phyloP scores from a whole-genome alignment of 1,139 yeast species.

The Taphrina deformans region DNA sequence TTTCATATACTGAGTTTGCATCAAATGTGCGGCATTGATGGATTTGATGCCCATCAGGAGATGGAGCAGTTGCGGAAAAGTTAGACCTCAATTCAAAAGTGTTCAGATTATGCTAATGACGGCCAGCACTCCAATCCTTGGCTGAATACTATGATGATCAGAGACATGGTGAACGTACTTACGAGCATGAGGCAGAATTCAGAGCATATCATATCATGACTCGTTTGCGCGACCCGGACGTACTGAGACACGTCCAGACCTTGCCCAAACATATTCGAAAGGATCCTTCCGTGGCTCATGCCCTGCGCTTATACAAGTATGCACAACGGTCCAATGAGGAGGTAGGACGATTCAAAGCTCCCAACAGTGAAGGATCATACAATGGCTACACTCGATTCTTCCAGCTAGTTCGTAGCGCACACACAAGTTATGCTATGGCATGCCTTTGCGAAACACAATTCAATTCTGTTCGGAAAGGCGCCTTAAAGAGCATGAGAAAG shows the following conservation, averaged over 20 bases:
- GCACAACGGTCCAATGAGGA: constrained; percentile 59
- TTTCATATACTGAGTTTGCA: constrained; percentile 82
- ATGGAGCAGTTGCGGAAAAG: constrained; percentile 83
- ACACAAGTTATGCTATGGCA: constrained; percentile 68
- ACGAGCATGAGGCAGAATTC: constrained; percentile 90
- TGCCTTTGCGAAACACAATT: constrained; percentile 79
- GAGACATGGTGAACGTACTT: constrained; percentile 63
- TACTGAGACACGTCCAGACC: constrained; percentile 71
- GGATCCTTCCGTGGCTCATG: constrained; percentile 64
- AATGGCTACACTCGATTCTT: constrained; percentile 70
- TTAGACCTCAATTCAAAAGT: constrained; percentile 2
- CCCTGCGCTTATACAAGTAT: constrained; percentile 66
- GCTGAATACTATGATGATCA: constrained; percentile 85
- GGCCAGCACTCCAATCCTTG: constrained; percentile 73
- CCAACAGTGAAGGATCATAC: constrained; percentile 60
- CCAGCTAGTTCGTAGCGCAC: constrained; percentile 51
- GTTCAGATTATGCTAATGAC: constrained; percentile 2
- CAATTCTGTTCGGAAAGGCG: constrained; percentile 74
- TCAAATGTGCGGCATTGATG: constrained; percentile 75
- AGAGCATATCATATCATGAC: constrained; percentile 82
- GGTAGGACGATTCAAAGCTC: constrained; percentile 57
- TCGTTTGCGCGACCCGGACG: constrained; percentile 79
- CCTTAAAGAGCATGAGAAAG: constrained; percentile 59
- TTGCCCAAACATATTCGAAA: constrained; percentile 61
- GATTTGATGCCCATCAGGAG: constrained; percentile 92